These are phyloP conservation scores for Coniferiporia sulphurascens DNA, from an alignment of 1,284 basidiomycete species.

Conservation along the genomic window DNA sequence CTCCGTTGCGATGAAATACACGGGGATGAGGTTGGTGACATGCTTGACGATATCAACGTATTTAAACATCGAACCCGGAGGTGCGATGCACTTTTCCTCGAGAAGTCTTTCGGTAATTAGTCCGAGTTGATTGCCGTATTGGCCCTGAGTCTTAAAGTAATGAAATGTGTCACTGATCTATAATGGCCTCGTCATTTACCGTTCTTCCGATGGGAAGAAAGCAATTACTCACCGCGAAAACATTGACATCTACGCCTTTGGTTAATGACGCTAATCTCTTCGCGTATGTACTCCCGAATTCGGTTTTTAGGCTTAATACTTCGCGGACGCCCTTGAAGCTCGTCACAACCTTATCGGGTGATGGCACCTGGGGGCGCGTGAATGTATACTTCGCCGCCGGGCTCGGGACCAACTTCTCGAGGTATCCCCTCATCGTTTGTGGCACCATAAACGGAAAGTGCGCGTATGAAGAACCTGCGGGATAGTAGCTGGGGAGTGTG, in stretches of 20 bases:
- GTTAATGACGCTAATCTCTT: constrained; percentile 25
- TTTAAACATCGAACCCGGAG: constrained; percentile 30
- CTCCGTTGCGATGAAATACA: constrained; percentile 59
- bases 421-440: constrained; percentile 35
- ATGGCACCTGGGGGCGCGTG: constrained; percentile 34
- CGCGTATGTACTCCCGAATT: constrained; percentile 31
- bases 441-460: constrained; percentile 65
- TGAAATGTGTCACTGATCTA: constrained; percentile 10
- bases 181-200: not conserved
- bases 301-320: constrained; percentile 29
- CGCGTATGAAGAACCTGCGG: constrained; percentile 51
- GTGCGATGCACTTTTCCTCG: constrained; percentile 22
- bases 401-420: constrained; percentile 27
- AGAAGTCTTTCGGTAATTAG: constrained; percentile 36
- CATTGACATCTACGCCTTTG: constrained; percentile 12
- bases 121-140: constrained; percentile 34
- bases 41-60: constrained; percentile 68
- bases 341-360: constrained; percentile 27
- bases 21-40: constrained; percentile 62
- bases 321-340: constrained; percentile 32
- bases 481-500: constrained; percentile 65
- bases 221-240: constrained; percentile 18
- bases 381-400: constrained; percentile 42
- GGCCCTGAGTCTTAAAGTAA: constrained; percentile 4
- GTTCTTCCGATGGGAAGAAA: constrained; percentile 16